Evolutionary conservation across 306 rosid genomes (phyloP), one percentile per base, ranked within the genome.

Genomic region (Chamaecrista fasciculata): DNA sequence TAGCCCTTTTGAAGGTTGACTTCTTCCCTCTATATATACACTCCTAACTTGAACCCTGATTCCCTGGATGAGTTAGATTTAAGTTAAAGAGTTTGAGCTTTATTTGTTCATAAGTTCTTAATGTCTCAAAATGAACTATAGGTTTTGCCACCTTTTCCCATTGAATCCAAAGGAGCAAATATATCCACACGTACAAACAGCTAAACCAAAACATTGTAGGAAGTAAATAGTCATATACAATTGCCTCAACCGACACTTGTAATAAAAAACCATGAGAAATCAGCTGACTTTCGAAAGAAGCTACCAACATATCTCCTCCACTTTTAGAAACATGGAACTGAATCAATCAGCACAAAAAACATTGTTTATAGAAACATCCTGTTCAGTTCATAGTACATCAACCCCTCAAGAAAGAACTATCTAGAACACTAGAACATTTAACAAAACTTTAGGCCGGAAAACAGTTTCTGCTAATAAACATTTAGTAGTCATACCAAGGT

Each of bases 11-110:
- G 80, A 77, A 71, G 94, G 91, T 47, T 87, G 87, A 71, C 97
- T 89, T 69, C 94, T 81, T 14, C 90, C 87, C 80, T 91, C 96
- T 76, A 85, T 77, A 67, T 80, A 91, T 40, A 55, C 77, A 73
- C 91, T 89, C 75, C 86, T 89, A 33, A 89, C 97, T 80, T 91
- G 87, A 64, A 91, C 94, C 70, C 95, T 82, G 64, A 91, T 80
- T 4, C 97, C 95, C 97, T 89, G 66, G 44, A 78, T 58, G 75
- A 55, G 15, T 55, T 23, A 57, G 43, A 62, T 12, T 58, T 62
- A 42, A 78, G 7, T 57, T 64, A 42, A 37, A 37, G 14, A 58
- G 7, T 43, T 6, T 34, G 15, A n/a, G 49, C 8, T 69, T 55
- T 63, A 20, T 46, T 53, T 26, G 31, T 31, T 70, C 63, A 31